A percentile compares a stretch with the other conserved stretches of the same genome.
phyloP scores from a whole-genome alignment of 306 rosid species.

The Hippophae rhamnoides region DNA sequence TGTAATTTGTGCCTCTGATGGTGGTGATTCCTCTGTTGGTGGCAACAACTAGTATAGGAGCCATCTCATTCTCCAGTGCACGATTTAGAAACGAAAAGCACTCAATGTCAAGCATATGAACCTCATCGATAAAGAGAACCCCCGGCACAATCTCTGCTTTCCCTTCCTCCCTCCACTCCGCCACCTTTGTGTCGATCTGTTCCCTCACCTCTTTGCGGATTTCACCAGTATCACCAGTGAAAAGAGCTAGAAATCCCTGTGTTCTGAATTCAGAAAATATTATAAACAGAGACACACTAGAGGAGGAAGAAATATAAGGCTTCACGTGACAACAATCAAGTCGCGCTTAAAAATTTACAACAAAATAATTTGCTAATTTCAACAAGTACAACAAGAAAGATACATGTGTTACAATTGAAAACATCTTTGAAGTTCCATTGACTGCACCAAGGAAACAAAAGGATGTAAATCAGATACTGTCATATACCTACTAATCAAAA shows the following conservation, averaged over 20 bases:
- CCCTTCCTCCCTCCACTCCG: conserved; percentile 99
- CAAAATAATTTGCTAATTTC: neutral
- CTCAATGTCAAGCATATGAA: conserved; percentile 95
- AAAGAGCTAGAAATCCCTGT: conserved; percentile 91
- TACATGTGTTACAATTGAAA: neutral
- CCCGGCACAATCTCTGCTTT: conserved; percentile 98
- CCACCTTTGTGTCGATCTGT: conserved; percentile 97
- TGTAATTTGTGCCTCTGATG: conserved; percentile 88
- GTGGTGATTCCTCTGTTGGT: conserved; percentile 93
- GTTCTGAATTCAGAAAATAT: conserved; percentile 43
- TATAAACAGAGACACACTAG: conserved; percentile 14
- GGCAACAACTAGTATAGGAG: conserved; percentile 92
- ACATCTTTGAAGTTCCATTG: no score
- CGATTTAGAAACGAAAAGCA: conserved; percentile 93
- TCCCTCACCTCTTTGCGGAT: conserved; percentile 97
- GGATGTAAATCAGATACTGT: no score
- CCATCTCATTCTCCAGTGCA: conserved; percentile 92
- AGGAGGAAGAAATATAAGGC: neutral
- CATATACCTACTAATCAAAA: no score
- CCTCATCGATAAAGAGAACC: conserved; percentile 92
- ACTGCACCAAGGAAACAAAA: no score
- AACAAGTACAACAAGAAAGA: neutral
- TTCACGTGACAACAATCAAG: no score
- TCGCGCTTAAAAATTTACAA: neutral
- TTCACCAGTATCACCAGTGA: conserved; percentile 97